Percentiles rank a stretch among this genome's conserved stretches.
phyloP scores from a whole-genome alignment of 2,329 filamentous ascomycete species.

The Juglanconis sp. region DNA sequence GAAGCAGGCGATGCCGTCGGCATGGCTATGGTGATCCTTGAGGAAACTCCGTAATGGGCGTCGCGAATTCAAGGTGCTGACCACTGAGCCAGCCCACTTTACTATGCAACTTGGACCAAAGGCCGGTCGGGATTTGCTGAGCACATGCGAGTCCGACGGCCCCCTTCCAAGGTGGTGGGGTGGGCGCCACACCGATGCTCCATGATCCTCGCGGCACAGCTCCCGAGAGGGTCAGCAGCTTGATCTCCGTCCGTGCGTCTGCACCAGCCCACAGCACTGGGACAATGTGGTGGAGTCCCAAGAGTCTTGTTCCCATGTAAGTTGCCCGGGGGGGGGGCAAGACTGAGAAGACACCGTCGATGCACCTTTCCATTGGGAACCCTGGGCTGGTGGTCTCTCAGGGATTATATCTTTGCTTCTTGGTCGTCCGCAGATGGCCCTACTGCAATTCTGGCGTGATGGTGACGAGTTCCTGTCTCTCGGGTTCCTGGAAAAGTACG shows the following conservation, averaged over 20 bases:
- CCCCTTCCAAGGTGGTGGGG: background rate
- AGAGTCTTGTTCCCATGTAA: background rate
- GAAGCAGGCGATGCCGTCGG: background rate
- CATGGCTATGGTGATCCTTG: background rate
- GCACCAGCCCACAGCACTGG: slow-evolving; percentile 1
- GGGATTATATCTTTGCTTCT: background rate
- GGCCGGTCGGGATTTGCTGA: background rate
- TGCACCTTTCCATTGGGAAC: background rate
- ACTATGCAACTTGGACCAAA: background rate
- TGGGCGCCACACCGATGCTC: background rate
- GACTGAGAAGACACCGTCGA: background rate
- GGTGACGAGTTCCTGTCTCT: slow-evolving; percentile 9
- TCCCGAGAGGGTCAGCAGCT: background rate
- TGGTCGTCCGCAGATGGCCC: background rate
- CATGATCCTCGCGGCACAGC: background rate
- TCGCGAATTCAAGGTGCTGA: background rate
- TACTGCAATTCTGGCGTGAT: slow-evolving; percentile 16
- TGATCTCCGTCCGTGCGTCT: background rate
- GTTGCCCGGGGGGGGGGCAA: background rate
- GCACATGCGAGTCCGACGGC: background rate
- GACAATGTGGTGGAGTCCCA: background rate
- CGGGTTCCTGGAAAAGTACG: slow-evolving; percentile 1
- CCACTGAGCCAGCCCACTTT: background rate
- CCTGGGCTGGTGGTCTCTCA: background rate
- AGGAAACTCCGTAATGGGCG: no score